Conservation (phyloP, 257 asterid species). For the Jasminum sambac region DNA sequence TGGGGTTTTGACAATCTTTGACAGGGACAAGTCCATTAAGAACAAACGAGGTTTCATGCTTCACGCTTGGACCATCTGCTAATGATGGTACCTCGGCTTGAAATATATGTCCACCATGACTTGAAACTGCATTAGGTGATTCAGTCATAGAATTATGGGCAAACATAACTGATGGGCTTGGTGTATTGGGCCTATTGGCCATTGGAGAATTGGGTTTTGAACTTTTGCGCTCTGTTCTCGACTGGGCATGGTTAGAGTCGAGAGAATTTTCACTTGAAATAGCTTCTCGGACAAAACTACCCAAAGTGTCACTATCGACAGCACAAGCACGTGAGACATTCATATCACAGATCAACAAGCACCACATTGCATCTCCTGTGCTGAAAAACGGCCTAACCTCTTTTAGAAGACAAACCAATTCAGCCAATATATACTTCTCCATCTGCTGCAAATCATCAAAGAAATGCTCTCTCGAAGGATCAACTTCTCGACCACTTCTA, state of each 20-base stretch:
- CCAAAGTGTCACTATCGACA: slow-evolving; percentile 65
- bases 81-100: slow-evolving; percentile 36
- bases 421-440: slow-evolving; percentile 88
- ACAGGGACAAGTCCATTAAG: slow-evolving; percentile 30
- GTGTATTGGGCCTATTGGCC: slow-evolving; percentile 46
- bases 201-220: slow-evolving; percentile 39
- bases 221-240: slow-evolving; percentile 42
- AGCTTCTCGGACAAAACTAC: slow-evolving; percentile 42
- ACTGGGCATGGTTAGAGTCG: slow-evolving; percentile 37
- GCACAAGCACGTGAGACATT: slow-evolving; percentile 90
- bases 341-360: slow-evolving; percentile 88
- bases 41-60: slow-evolving; percentile 28
- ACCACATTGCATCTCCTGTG: slow-evolving; percentile 99
- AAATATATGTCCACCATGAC: slow-evolving; percentile 32
- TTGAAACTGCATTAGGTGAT: slow-evolving; percentile 26
- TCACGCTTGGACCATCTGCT: slow-evolving; percentile 28
- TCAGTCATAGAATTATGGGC: slow-evolving; percentile 43
- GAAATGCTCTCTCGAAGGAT: slow-evolving; percentile 58
- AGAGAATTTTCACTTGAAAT: slow-evolving; percentile 37
- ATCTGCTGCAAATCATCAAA: slow-evolving; percentile 83
- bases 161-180: slow-evolving; percentile 41
- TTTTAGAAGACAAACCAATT: slow-evolving; percentile 79
- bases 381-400: slow-evolving; percentile 90
- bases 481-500: slow-evolving; percentile 62
- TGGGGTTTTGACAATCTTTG: slow-evolving; percentile 32